A percentile compares a stretch with the other conserved stretches of the same genome.
These are phyloP conservation scores for Phyllosticta citriasiana DNA, from an alignment of 2,329 filamentous ascomycete genomes.

Conservation along the genomic window DNA sequence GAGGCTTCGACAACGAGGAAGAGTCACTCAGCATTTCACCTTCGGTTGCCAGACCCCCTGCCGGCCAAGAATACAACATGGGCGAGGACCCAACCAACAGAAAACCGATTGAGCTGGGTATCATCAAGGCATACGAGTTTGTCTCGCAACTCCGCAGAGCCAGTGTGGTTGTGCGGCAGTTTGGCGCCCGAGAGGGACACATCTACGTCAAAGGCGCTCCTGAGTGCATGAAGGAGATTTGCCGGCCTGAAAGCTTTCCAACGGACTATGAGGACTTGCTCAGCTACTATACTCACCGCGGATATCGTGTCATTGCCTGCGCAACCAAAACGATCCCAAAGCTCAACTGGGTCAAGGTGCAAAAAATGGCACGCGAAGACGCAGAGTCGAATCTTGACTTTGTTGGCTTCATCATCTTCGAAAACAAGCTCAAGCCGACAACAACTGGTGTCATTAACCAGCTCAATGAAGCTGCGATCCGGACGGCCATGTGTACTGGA, in stretches of 20 bases:
- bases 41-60: conserved; percentile 77
- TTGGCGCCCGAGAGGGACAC: conserved; percentile 72
- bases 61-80: conserved; percentile 47
- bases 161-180: conserved; percentile 84
- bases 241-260: conserved; percentile 72
- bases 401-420: conserved; percentile 93
- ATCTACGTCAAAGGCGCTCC: conserved; percentile 95
- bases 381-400: conserved; percentile 80
- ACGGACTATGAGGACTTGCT: conserved; percentile 82
- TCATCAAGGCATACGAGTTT: conserved; percentile 88
- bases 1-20: conserved; percentile 62
- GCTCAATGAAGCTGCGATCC: conserved; percentile 71
- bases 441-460: conserved; percentile 75
- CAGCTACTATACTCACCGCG: conserved; percentile 85
- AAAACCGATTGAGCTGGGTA: conserved; percentile 69
- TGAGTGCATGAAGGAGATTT: conserved; percentile 93
- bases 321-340: conserved; percentile 81
- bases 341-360: conserved; percentile 85
- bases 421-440: conserved; percentile 92
- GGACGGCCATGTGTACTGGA: conserved; percentile 91
- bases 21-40: conserved; percentile 68
- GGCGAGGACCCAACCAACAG: conserved; percentile 39
- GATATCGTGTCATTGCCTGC: conserved; percentile 92
- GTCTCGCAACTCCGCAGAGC: conserved; percentile 84
- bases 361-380: conserved; percentile 82